phyloP scores from a whole-genome alignment of 306 rosid species.

The Vicia faba region DNA sequence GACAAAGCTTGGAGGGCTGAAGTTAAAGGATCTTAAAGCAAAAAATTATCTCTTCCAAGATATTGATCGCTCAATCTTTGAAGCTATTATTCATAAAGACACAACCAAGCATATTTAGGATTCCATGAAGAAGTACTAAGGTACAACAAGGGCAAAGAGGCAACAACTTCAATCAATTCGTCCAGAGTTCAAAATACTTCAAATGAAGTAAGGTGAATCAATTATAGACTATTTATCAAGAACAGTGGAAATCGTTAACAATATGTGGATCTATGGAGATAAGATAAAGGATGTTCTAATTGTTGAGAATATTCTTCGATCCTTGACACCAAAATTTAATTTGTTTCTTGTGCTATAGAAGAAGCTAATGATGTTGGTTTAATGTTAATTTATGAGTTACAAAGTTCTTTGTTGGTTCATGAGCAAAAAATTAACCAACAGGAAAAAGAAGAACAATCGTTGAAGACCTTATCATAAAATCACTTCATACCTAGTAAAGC shows the following conservation, averaged over 20 bases:
- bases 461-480: background rate
- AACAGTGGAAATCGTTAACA: background rate
- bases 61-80: too few relatives aligned
- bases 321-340: slow-evolving; percentile 22
- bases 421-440: background rate
- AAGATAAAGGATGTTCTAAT: background rate
- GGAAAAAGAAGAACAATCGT: background rate
- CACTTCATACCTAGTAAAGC: background rate
- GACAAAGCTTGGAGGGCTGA: too few relatives aligned
- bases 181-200: background rate
- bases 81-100: too few relatives aligned
- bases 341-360: background rate
- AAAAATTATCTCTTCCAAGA: too few relatives aligned
- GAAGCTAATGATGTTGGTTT: background rate
- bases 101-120: too few relatives aligned
- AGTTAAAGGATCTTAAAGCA: too few relatives aligned
- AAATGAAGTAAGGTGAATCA: background rate
- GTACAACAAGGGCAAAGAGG: background rate
- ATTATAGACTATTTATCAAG: background rate
- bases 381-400: background rate
- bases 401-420: slow-evolving; percentile 11
- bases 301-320: background rate
- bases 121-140: too few relatives aligned
- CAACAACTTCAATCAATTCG: background rate
- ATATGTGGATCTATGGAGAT: background rate